phyloP scores from a whole-genome alignment of 257 asterid genomes.

The Knoxia roxburghii region DNA sequence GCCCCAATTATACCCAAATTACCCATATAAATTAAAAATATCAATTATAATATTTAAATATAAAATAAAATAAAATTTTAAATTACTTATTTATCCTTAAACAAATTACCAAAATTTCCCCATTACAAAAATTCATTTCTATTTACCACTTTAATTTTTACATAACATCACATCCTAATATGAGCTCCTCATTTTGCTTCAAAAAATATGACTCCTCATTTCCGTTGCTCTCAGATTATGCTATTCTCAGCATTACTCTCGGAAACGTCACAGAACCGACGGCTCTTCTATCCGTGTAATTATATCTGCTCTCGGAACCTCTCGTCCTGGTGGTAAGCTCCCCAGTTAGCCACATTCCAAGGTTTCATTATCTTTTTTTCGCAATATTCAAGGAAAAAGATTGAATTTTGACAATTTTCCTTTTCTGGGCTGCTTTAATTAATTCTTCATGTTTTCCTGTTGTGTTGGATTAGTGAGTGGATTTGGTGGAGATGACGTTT shows the following conservation, averaged over 20 bases:
- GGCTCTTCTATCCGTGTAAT: constrained; percentile 27
- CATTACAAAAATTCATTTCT: no score
- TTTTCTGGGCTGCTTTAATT: constrained; percentile 1
- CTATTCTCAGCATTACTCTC: neutral
- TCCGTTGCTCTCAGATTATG: constrained; percentile 11
- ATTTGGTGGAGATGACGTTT: constrained; percentile 48
- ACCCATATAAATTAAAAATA: no score
- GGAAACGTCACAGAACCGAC: constrained; percentile 37
- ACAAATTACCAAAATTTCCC: no score
- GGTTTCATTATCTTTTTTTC: neutral
- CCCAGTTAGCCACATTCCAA: neutral
- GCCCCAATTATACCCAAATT: no score
- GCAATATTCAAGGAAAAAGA: neutral
- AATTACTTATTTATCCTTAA: no score
- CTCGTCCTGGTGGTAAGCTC: constrained; percentile 50
- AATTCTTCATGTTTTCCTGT: neutral
- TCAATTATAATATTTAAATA: no score
- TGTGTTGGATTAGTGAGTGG: constrained; percentile 35
- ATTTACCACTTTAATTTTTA: neutral
- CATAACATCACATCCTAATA: neutral
- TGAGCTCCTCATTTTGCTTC: constrained; percentile 17
- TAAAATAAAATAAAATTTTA: no score
- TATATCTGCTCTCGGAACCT: constrained; percentile 53
- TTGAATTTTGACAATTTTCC: neutral
- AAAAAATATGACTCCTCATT: no score